phyloP scores from a whole-genome alignment of 176 grass and related monocot species.

The Aegilops speltoides region DNA sequence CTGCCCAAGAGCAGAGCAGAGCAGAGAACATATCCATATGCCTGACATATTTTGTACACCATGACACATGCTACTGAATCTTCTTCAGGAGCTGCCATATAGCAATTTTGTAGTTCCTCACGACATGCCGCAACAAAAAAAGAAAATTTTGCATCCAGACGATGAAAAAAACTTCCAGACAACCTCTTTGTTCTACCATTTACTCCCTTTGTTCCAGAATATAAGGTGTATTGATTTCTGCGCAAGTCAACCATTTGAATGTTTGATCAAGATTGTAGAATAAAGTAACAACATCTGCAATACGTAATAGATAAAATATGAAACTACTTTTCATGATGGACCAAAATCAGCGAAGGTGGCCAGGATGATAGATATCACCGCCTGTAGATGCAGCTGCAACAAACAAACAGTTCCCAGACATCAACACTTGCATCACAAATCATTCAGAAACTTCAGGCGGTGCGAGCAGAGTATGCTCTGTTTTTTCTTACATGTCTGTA shows the following conservation, averaged over 20 bases:
- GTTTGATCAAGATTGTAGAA: slow-evolving; percentile 4
- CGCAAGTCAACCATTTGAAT: too few relatives aligned
- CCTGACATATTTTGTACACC: slow-evolving; percentile 47
- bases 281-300: too few relatives aligned
- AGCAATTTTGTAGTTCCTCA: neutral
- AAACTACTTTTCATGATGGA: slow-evolving; percentile 33
- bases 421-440: neutral
- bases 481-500: slow-evolving; percentile 65
- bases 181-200: neutral
- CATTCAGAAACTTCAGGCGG: too few relatives aligned
- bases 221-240: too few relatives aligned
- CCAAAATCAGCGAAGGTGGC: slow-evolving; percentile 89
- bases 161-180: neutral
- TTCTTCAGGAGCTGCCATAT: neutral
- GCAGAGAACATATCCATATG: neutral
- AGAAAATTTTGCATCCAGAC: neutral
- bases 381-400: slow-evolving; percentile 82
- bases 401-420: neutral
- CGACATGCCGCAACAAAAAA: neutral
- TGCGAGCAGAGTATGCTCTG: neutral
- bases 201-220: too few relatives aligned
- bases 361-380: slow-evolving; percentile 82
- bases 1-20: neutral
- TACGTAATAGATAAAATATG: too few relatives aligned
- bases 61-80: slow-evolving; percentile 10